Evolutionary conservation across 2,329 filamentous ascomycete species (phyloP), one percentile per base, ranked within the genome.

Genomic region (Talaromyces sp.): DNA sequence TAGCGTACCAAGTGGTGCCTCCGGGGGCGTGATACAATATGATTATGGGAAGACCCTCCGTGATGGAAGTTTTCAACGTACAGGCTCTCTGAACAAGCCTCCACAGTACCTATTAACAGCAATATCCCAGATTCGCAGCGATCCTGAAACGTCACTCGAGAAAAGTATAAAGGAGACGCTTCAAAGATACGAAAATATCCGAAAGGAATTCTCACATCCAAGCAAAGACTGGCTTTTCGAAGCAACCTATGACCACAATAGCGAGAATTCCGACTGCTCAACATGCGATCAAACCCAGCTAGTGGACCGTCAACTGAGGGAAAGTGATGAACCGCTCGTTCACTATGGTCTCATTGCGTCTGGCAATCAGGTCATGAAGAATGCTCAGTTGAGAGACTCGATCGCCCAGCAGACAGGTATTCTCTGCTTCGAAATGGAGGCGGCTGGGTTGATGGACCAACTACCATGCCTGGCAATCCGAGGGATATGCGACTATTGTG

Each of bases 301-400:
- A 43, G 11, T 50, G 6, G 6, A 10, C 19, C 43, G 62, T 60
- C 11, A 24, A 14, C 13, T 14, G 16, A 57, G 62, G 31, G 31
- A 13, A 22, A 52, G 3, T 7, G 16, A 31, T 11, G 39, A 62
- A 3, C 35, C 59, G 7, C 27, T 14, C 13, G 14, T 70, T 27
- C 67, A 70, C 49, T 70, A 70, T 45, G 70, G 70, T 7, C 57
- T 65, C 0, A 69, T 71, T 47, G 69, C 63, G 8, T 71, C 70
- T 6, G 68, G 60, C 14, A 70, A 72, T 50, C 63, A 63, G n/a
- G 66, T 71, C 19, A 63, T 71, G 9, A 71, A 68, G 41, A 52
- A 70, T 60, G 69, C 60, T 6, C n/a, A n/a, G 1, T 58, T 35
- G 5, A 56, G 70, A n/a, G 66, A 72, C 13, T 37, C 58, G 14